Conservation (phyloP, 164 flowering plant species). For the Vitis riparia region DNA sequence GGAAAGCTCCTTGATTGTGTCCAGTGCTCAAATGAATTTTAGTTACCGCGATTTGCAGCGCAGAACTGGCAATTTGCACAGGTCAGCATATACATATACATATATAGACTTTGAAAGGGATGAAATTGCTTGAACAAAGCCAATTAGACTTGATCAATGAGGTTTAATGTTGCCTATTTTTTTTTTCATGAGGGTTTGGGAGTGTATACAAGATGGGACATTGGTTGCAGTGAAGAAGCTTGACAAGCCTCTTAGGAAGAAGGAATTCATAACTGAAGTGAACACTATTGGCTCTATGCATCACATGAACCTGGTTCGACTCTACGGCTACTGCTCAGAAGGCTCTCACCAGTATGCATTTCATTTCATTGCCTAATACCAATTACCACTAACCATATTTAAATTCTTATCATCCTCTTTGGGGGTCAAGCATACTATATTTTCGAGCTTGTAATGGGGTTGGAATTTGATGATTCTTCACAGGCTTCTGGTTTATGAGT, state of each 20-base stretch:
- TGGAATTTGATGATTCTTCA: background rate
- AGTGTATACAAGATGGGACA: conserved; percentile 85
- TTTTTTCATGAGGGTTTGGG: conserved; percentile 79
- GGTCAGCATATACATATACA: conserved; percentile 35
- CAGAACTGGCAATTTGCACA: conserved; percentile 53
- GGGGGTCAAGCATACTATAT: too few species aligned
- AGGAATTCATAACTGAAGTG: conserved; percentile 85
- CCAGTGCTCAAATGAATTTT: conserved; percentile 72
- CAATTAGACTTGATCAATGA: too few species aligned
- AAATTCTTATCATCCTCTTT: too few species aligned
- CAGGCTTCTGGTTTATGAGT: conserved; percentile 96
- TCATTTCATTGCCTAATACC: background rate
- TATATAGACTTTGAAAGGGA: too few species aligned
- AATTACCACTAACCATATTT: too few species aligned
- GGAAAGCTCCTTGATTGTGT: conserved; percentile 43
- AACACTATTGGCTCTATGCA: conserved; percentile 95
- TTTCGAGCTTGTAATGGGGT: too few species aligned
- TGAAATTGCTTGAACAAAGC: too few species aligned
- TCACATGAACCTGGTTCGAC: conserved; percentile 92
- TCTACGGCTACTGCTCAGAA: conserved; percentile 90
- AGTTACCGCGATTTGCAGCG: conserved; percentile 66
- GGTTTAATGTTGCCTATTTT: background rate
- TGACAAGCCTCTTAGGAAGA: conserved; percentile 87
- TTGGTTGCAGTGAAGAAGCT: conserved; percentile 87
- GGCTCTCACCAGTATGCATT: conserved; percentile 61